phyloP scores from a whole-genome alignment of 306 rosid species.

The Macrotyloma uniflorum region DNA sequence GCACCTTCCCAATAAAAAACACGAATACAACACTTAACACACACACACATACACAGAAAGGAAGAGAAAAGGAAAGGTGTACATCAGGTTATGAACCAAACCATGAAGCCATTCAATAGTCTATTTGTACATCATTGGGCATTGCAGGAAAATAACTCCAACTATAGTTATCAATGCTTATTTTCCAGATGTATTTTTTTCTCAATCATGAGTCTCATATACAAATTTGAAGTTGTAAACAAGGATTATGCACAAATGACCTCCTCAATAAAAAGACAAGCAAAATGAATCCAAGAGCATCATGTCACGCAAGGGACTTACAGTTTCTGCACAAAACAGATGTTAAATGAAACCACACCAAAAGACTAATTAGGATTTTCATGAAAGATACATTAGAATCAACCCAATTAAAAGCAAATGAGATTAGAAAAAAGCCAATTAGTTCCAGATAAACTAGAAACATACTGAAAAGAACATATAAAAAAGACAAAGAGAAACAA shows the following conservation, averaged over 20 bases:
- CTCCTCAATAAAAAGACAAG: not conserved
- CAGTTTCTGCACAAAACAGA: not conserved
- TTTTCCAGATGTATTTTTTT: not conserved
- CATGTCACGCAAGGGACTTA: not conserved
- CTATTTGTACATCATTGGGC: constrained; percentile 34
- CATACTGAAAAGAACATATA: not conserved
- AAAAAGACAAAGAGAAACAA: not conserved
- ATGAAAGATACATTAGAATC: not conserved
- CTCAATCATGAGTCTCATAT: not conserved
- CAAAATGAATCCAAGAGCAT: not conserved
- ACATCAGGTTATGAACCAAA: not conserved
- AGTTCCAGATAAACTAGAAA: not conserved
- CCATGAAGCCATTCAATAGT: not conserved
- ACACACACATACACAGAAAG: not conserved
- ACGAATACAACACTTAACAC: not conserved
- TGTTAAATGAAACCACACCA: not conserved
- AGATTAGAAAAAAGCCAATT: not conserved
- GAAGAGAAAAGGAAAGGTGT: not conserved
- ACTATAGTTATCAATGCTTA: not conserved
- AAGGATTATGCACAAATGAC: not conserved
- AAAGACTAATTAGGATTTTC: not conserved
- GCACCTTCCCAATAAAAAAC: not conserved
- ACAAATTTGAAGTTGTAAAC: not conserved
- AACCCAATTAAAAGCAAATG: no score
- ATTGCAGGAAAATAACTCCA: not conserved